Percentiles rank a stretch among this genome's conserved stretches.
These are phyloP conservation scores for Corinectria fuckeliana DNA, from an alignment of 2,329 filamentous ascomycete genomes.

Conservation along the genomic window DNA sequence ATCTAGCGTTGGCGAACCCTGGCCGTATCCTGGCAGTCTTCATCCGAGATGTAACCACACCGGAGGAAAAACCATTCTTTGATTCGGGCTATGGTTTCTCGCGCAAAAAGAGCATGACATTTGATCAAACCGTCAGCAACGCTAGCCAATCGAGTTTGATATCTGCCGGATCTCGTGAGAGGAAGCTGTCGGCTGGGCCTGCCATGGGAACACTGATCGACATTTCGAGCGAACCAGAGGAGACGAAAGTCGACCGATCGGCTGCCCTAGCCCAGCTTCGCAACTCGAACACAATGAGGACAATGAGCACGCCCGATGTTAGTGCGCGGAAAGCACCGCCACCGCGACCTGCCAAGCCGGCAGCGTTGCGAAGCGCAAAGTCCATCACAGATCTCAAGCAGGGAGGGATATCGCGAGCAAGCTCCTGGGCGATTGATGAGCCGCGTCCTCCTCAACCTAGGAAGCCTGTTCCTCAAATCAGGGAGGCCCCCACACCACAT, in stretches of 20 bases:
- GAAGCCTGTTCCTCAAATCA: slow-evolving; percentile 36
- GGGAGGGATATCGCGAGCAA: slow-evolving; percentile 25
- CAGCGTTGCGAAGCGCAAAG: slow-evolving; percentile 56
- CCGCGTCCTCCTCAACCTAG: slow-evolving; percentile 47
- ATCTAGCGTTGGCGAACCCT: slow-evolving; percentile 84
- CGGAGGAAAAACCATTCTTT: slow-evolving; percentile 75
- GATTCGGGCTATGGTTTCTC: slow-evolving; percentile 59
- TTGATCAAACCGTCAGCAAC: slow-evolving; percentile 35
- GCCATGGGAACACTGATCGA: slow-evolving; percentile 68
- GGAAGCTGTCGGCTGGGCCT: slow-evolving; percentile 43
- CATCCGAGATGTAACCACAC: slow-evolving; percentile 93
- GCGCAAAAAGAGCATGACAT: slow-evolving; percentile 34
- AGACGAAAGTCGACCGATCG: slow-evolving; percentile 44
- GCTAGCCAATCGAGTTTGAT: slow-evolving; percentile 39
- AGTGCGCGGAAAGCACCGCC: slow-evolving; percentile 51
- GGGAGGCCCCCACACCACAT: slow-evolving; percentile 41
- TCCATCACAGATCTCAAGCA: slow-evolving; percentile 41
- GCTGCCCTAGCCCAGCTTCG: slow-evolving; percentile 41
- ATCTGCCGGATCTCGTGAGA: slow-evolving; percentile 22
- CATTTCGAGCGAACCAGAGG: slow-evolving; percentile 60
- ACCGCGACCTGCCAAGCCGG: slow-evolving; percentile 64
- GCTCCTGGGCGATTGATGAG: slow-evolving; percentile 16
- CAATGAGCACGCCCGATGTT: slow-evolving; percentile 40
- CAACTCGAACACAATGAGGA: slow-evolving; percentile 27
- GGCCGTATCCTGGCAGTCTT: slow-evolving; percentile 86